These are phyloP conservation scores for Monosporozyma yasuniensis DNA, from an alignment of 805 yeast species.

Conservation along the genomic window DNA sequence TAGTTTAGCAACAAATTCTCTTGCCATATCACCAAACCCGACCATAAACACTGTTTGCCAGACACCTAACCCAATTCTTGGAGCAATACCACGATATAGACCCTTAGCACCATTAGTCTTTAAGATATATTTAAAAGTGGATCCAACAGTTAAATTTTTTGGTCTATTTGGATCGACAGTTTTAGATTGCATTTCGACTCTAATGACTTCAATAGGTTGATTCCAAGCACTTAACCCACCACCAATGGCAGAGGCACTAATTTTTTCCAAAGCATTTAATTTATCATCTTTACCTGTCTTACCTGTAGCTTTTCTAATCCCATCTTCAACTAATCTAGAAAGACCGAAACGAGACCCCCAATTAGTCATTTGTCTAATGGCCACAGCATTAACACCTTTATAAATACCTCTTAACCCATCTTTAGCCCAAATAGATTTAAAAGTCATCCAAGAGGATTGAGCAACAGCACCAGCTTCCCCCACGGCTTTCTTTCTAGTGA, in stretches of 20 bases:
- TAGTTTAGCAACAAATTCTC: conserved; percentile 52
- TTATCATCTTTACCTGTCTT: conserved; percentile 49
- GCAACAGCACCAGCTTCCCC: conserved; percentile 54
- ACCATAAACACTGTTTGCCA: conserved; percentile 99
- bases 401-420: conserved; percentile 95
- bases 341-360: conserved; percentile 98
- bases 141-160: conserved; percentile 68
- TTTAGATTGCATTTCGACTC: conserved; percentile 97
- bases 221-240: conserved; percentile 98
- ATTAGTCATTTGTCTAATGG: conserved; percentile 97
- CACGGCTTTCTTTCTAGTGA: conserved; percentile 79
- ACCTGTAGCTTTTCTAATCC: conserved; percentile 54
- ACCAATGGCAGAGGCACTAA: conserved; percentile 79
- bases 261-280: conserved; percentile 70
- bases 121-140: conserved; percentile 78
- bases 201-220: conserved; percentile 95
- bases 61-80: conserved; percentile 90
- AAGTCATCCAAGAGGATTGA: conserved; percentile 75
- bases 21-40: conserved; percentile 91
- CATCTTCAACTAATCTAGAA: conserved; percentile 83
- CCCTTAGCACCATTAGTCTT: conserved; percentile 78
- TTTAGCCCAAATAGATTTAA: conserved; percentile 67
- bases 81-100: conserved; percentile 91
- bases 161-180: conserved; percentile 95
- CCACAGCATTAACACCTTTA: conserved; percentile 97